phyloP scores from a whole-genome alignment of 2,329 filamentous ascomycete genomes.

The Moelleriella libera region DNA sequence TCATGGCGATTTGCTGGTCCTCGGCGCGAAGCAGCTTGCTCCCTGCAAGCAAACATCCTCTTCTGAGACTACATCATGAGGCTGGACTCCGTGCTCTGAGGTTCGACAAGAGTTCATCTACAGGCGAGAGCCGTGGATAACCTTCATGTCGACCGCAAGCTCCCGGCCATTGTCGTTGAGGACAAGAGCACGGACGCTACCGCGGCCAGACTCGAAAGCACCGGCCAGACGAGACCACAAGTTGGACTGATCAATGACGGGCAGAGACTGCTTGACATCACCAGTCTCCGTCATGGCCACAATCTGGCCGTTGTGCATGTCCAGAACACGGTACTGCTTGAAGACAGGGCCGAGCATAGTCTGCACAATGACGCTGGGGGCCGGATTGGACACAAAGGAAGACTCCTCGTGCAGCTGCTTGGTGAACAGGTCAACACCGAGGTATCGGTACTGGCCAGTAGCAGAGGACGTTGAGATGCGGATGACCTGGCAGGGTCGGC shows the following conservation, averaged over 20 bases:
- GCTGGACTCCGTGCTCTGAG: no score
- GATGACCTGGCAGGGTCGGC: conserved; percentile 98
- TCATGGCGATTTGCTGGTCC: no score
- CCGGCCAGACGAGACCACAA: conserved; percentile 69
- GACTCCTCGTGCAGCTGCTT: conserved; percentile 99
- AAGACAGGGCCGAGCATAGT: conserved; percentile 98
- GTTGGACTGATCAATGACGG: conserved; percentile 89
- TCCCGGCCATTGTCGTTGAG: conserved; percentile 87
- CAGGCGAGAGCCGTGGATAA: conserved; percentile 68
- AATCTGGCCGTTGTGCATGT: conserved; percentile 75
- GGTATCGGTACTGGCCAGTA: conserved; percentile 98
- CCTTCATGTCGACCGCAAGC: conserved; percentile 97
- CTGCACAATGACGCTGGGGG: conserved; percentile 92
- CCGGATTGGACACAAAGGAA: conserved; percentile 92
- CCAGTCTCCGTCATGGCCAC: conserved; percentile 98
- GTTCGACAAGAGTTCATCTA: conserved; percentile 20
- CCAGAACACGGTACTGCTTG: conserved; percentile 99
- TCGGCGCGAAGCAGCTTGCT: no score
- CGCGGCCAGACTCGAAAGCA: conserved; percentile 82
- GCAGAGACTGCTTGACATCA: conserved; percentile 91
- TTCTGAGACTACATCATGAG: no score
- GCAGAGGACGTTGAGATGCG: conserved; percentile 96
- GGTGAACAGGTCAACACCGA: conserved; percentile 99
- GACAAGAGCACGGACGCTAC: conserved; percentile 87
- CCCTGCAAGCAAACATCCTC: no score